phyloP scores from a whole-genome alignment of 306 rosid species.

The Quercus variabilis region DNA sequence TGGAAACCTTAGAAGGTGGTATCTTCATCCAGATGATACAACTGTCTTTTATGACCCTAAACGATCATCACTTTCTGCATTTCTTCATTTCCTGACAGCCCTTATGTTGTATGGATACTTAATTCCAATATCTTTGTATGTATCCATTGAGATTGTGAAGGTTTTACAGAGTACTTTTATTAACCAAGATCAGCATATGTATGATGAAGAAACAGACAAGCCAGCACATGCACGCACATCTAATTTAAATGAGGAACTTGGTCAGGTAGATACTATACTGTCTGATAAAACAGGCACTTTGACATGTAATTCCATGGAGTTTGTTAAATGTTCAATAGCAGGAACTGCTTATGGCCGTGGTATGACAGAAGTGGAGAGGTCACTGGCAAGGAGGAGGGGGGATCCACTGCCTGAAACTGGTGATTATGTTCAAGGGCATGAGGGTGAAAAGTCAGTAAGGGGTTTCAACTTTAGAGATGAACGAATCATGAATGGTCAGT shows the following conservation, averaged over 20 bases:
- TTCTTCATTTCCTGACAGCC: slow-evolving; percentile 80
- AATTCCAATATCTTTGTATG: slow-evolving; percentile 85
- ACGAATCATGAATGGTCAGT: slow-evolving; percentile 60
- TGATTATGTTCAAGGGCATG: slow-evolving; percentile 21
- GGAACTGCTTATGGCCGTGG: slow-evolving; percentile 77
- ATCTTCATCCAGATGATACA: slow-evolving; percentile 63
- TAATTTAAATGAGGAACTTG: slow-evolving; percentile 90
- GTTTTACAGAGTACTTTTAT: slow-evolving; percentile 82
- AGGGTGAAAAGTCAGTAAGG: slow-evolving; percentile 36
- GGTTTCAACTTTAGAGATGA: slow-evolving; percentile 84
- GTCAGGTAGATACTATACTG: slow-evolving; percentile 77
- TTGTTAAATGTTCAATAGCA: slow-evolving; percentile 76
- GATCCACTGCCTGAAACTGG: slow-evolving; percentile 24
- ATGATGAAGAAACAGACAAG: slow-evolving; percentile 59
- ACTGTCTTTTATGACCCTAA: slow-evolving; percentile 55
- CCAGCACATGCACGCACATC: slow-evolving; percentile 88
- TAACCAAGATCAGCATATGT: slow-evolving; percentile 82
- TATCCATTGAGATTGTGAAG: slow-evolving; percentile 88
- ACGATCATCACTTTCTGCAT: slow-evolving; percentile 48
- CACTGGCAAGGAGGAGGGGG: slow-evolving; percentile 47
- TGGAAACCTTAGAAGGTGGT: slow-evolving; percentile 63
- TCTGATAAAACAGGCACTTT: slow-evolving; percentile 91
- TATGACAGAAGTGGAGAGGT: slow-evolving; percentile 72
- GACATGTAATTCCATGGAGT: slow-evolving; percentile 95
- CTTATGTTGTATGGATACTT: slow-evolving; percentile 88